Base-by-base conservation (phyloP, 2,329 filamentous ascomycete species). In the Arthrobotrys pseudoclavata region DNA sequence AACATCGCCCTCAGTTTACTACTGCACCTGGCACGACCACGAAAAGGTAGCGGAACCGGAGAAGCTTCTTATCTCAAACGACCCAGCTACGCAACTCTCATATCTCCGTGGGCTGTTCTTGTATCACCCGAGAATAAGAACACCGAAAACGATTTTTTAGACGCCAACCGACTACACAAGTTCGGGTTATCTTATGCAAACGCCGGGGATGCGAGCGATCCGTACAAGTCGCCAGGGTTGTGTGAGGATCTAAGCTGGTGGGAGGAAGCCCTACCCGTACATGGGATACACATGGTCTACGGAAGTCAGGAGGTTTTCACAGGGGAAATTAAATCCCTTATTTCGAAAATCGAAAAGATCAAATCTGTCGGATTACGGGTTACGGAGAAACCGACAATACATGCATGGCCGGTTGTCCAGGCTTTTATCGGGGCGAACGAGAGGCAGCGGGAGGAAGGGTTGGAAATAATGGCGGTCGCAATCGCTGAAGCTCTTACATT, bases 41-140 rank as follows among this genome's bases (percentile, higher is more conserved):
- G 40, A 3, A 42, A 24, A 4, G 12, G 7, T 12, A 42, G 67
- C 29, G 29, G 48, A 10, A 26, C 52, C 5, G 42, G 52, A 18
- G 85, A 86, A 20, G 84, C 85, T 64, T 82, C 83, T 1, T 83
- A 84, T 15, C 81, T 82, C 84, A 81, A 84, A 85, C 80, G 82
- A 34, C 89, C 89, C 0, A 88, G 86, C 1, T 85, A 94, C 81
- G 92, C 91, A 1, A 86, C 90, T 22, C 86, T 96, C 76, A 92
- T 97, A 76, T 94, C 91, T 9, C 93, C 93, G 0, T 96, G 93
- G 93, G 87, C 90, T 12, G 91, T 90, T 0, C 87, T 96, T 47
- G 86, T 92, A 45, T 93, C 91, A 0, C 84, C 85, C 5, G 87
- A 88, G 64, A 91, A 94, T 81, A 86, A 86, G 66, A 89, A 91